phyloP scores from a whole-genome alignment of 768 basidiomycete species.

The Tricholoma sp. region DNA sequence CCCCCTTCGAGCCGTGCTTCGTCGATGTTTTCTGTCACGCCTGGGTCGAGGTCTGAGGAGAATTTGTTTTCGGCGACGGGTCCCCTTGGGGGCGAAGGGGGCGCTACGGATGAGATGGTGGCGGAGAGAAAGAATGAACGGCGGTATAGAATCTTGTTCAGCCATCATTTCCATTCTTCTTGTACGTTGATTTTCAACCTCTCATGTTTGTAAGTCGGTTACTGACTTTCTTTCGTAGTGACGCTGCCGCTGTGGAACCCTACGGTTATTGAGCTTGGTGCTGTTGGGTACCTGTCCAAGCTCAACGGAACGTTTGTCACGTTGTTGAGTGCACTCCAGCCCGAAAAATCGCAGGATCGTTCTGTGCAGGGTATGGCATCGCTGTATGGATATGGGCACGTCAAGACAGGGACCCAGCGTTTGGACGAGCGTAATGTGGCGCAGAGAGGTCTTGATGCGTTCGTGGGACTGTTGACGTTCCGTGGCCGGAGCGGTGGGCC shows the following conservation, averaged over 20 bases:
- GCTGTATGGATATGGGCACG: conserved; percentile 60
- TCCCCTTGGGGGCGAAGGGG: conserved; percentile 28
- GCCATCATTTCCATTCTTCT: conserved; percentile 66
- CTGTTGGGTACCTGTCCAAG: conserved; percentile 70
- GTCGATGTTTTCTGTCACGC: conserved; percentile 23
- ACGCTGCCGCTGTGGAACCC: conserved; percentile 74
- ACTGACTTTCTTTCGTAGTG: conserved; percentile 30
- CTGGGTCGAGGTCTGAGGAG: conserved; percentile 20
- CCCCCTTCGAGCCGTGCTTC: conserved; percentile 25
- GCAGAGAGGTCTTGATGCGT: conserved; percentile 52
- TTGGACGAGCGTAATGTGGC: conserved; percentile 57
- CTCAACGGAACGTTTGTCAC: conserved; percentile 66
- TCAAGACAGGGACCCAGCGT: conserved; percentile 41
- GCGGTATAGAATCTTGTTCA: conserved; percentile 60
- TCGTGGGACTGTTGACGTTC: conserved; percentile 47
- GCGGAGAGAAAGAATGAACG: conserved; percentile 55
- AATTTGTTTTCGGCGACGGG: conserved; percentile 17
- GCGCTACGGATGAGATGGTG: conserved; percentile 26
- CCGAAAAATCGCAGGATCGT: conserved; percentile 39
- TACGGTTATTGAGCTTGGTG: conserved; percentile 54
- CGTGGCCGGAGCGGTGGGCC: conserved; percentile 28
- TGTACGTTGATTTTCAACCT: conserved; percentile 33
- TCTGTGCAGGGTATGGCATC: conserved; percentile 47
- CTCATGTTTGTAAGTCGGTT: neutral
- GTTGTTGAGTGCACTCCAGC: conserved; percentile 64